Percentiles rank a stretch among this genome's conserved stretches.
These are phyloP conservation scores for Ceratobasidium sp. DNA, from an alignment of 1,284 basidiomycete species.

Conservation along the genomic window DNA sequence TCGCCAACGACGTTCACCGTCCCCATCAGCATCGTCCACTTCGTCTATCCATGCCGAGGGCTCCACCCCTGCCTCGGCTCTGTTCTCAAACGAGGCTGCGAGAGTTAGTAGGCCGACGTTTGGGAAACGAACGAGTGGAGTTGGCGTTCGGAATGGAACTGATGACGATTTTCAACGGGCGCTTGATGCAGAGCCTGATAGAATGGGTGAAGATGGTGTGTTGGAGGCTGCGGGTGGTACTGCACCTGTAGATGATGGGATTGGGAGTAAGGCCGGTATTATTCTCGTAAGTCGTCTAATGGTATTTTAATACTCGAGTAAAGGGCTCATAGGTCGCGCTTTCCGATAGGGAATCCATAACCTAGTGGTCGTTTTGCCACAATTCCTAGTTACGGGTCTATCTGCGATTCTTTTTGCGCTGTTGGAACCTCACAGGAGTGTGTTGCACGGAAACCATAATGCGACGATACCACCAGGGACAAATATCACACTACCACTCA, in stretches of 20 bases:
- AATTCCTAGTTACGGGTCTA: constrained; percentile 64
- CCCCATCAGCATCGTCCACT: constrained; percentile 10
- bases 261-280: constrained; percentile 88
- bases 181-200: constrained; percentile 9
- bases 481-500: constrained; percentile 28
- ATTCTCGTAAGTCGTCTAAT: constrained; percentile 73
- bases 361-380: constrained; percentile 82
- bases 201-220: constrained; percentile 22
- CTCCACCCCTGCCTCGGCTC: constrained; percentile 31
- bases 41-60: constrained; percentile 28
- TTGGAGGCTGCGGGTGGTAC: constrained; percentile 40
- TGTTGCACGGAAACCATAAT: constrained; percentile 56
- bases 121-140: constrained; percentile 40
- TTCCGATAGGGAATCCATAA: constrained; percentile 85
- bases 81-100: constrained; percentile 33
- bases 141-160: constrained; percentile 32
- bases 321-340: no score
- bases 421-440: constrained; percentile 70
- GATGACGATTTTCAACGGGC: constrained; percentile 29
- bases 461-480: constrained; percentile 44
- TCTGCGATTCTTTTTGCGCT: constrained; percentile 67
- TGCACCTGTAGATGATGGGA: constrained; percentile 54
- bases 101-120: constrained; percentile 26
- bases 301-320: constrained; percentile 34
- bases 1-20: constrained; percentile 9